Evolutionary conservation across 1,284 basidiomycete genomes (phyloP).

Genomic region (Rhodofomes roseus): DNA sequence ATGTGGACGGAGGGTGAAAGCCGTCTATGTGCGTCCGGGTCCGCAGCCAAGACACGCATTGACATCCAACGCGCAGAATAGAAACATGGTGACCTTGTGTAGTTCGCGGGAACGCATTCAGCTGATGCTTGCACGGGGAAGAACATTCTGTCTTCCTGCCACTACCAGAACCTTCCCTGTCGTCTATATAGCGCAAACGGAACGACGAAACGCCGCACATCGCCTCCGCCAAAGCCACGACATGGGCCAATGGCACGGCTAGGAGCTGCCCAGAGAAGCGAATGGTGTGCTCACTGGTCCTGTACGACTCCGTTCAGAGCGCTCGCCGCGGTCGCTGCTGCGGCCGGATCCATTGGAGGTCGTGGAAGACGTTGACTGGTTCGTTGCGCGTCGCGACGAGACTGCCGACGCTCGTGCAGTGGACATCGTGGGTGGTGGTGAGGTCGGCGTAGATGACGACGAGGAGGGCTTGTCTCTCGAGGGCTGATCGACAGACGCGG

Average conservation of each 20-base stretch:
- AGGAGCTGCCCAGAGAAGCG: neutral
- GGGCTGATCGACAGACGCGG: neutral
- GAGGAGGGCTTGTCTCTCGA: neutral
- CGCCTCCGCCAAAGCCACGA: neutral
- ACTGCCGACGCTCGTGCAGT: conserved; percentile 12
- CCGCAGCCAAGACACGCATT: too few relatives aligned
- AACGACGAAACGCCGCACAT: too few relatives aligned
- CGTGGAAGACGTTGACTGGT: conserved; percentile 21
- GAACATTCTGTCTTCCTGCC: too few relatives aligned
- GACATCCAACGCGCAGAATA: too few relatives aligned
- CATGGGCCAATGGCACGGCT: neutral
- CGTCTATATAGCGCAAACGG: too few relatives aligned
- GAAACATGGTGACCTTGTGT: too few relatives aligned
- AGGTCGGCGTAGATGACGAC: neutral
- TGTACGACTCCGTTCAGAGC: conserved; percentile 2
- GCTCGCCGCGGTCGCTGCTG: conserved; percentile 15
- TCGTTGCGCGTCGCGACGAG: conserved; percentile 13
- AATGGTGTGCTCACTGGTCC: neutral
- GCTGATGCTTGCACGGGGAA: too few relatives aligned
- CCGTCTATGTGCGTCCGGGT: too few relatives aligned
- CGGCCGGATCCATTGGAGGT: conserved; percentile 17
- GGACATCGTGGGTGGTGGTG: conserved; percentile 7
- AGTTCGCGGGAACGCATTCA: too few relatives aligned
- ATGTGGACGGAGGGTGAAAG: too few relatives aligned
- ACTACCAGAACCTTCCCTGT: too few relatives aligned